Base-by-base conservation (phyloP, 176 grass and related monocot genomes). In the Oryza punctata region DNA sequence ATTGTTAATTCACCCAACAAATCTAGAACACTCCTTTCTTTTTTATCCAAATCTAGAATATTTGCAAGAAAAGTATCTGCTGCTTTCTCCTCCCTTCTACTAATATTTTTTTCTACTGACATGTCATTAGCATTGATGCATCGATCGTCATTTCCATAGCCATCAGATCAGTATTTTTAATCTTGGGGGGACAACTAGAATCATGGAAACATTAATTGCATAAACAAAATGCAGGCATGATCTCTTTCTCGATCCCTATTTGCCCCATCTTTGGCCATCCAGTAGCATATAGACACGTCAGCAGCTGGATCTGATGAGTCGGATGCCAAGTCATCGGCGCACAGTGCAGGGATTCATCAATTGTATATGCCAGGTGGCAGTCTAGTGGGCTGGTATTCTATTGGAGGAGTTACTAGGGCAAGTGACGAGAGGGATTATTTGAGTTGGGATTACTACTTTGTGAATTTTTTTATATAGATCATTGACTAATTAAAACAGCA, bases 241-340 rank as follows among this genome's bases (percentile, higher is more conserved):
- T 65, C 27, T 33, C 12, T 73, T 65, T 25, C 70, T 65, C 12
- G 19, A 49, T 18, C 59, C 70, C 41, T 7, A 74, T 83, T 73
- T 5, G 69, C 19, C 10, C 4, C 8, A 7, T 59, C 0, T 73
- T 1, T 33, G 18, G 2, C 18, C 23, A 43, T 6, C 81, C 81
- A 83, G 40, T 83, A 10, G 6, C 6, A 28, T 49, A 73, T 83
- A 83, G 70, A 83, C 81, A 83, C 70, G 27, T 83, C 40, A 19
- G 59, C 70, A 12, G 57, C 11, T 11, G 1, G 37, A 24, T 13
- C 1, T n/a, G 19, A 7, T 74, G 81, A 83, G 5, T 49, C 19
- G 69, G 69, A 83, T 65, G 70, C 81, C 59, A 83, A 3, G 65
- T 83, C 57, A 64, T 19, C 27, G 3, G 27, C 0, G 38, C 4